Evolutionary conservation across 768 basidiomycete species (phyloP).

Genomic region (Udeniomyces megalosporus): DNA sequence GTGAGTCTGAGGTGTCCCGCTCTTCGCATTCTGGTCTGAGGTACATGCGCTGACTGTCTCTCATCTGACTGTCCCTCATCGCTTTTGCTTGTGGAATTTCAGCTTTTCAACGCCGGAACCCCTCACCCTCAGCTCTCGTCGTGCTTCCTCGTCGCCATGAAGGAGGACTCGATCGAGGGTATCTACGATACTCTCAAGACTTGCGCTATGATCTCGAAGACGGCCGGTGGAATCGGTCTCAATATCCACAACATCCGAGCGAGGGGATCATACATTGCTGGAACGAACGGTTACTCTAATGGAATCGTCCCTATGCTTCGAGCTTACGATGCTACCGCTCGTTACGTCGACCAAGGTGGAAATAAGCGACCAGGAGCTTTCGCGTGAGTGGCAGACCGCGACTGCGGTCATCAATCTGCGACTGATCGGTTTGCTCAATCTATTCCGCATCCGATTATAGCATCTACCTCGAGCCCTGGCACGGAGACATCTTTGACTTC

Average conservation of each 20-base stretch:
- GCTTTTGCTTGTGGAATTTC: neutral
- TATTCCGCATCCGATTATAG: neutral
- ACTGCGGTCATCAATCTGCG: too few relatives aligned
- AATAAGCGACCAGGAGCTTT: constrained; percentile 99
- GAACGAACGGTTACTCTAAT: constrained; percentile 97
- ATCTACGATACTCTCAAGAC: constrained; percentile 97
- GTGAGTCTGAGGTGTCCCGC: constrained; percentile 17
- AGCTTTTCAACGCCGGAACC: constrained; percentile 91
- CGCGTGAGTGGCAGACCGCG: constrained; percentile 39
- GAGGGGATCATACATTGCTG: constrained; percentile 94
- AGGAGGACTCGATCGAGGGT: constrained; percentile 95
- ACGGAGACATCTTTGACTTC: constrained; percentile 92
- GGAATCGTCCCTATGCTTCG: constrained; percentile 99
- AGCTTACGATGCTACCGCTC: constrained; percentile 91
- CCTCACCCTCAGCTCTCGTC: constrained; percentile 84
- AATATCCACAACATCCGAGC: constrained; percentile 93
- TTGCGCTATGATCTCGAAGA: constrained; percentile 98
- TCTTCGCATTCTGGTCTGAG: neutral
- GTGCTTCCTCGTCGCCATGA: constrained; percentile 96
- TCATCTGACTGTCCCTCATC: neutral
- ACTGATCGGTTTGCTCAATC: too few relatives aligned
- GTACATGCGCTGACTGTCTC: neutral
- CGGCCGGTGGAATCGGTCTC: constrained; percentile 92
- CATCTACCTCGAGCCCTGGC: constrained; percentile 97
- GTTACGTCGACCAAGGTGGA: constrained; percentile 96